Evolutionary conservation across 768 basidiomycete species (phyloP).

Genomic region (Tubosaeta brunneosetosa): DNA sequence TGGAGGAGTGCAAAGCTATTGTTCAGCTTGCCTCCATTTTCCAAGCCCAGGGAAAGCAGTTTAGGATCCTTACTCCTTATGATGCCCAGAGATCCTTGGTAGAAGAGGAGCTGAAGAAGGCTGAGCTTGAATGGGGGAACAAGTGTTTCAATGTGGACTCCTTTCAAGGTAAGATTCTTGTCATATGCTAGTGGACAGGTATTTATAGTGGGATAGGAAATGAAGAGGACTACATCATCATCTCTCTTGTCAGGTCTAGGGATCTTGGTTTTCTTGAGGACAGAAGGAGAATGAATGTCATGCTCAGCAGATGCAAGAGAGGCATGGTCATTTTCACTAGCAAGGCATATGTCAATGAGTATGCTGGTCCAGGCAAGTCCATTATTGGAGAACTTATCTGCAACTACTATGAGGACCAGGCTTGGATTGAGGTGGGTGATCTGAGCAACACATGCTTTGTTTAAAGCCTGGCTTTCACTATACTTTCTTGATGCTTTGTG

Average conservation of each 20-base stretch:
- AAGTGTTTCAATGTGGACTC: slow-evolving; percentile 76
- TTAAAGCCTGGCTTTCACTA: slow-evolving; percentile 1
- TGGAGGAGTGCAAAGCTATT: slow-evolving; percentile 50
- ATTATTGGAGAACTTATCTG: slow-evolving; percentile 39
- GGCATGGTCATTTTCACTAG: slow-evolving; percentile 75
- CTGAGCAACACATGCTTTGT: slow-evolving; percentile 20
- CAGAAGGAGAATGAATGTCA: slow-evolving; percentile 74
- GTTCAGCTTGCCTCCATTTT: slow-evolving; percentile 55
- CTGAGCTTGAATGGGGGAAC: slow-evolving; percentile 55
- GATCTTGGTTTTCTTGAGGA: slow-evolving; percentile 66
- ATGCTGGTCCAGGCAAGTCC: slow-evolving; percentile 45
- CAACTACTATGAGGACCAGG: slow-evolving; percentile 27
- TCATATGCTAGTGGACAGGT: background rate
- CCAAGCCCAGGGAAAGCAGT: slow-evolving; percentile 45
- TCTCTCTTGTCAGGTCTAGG: slow-evolving; percentile 63
- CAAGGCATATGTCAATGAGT: slow-evolving; percentile 52
- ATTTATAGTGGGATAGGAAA: slow-evolving; percentile 49
- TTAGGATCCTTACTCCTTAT: slow-evolving; percentile 77
- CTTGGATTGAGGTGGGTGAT: slow-evolving; percentile 35
- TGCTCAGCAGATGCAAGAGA: slow-evolving; percentile 75
- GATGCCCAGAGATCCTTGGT: slow-evolving; percentile 62
- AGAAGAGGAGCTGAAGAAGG: slow-evolving; percentile 49
- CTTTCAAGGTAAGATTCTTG: slow-evolving; percentile 59
- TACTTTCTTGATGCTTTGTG: background rate
- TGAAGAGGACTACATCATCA: slow-evolving; percentile 73